Evolutionary conservation across 768 basidiomycete species (phyloP).

Genomic region (Rubroboletus pulcherrimus): DNA sequence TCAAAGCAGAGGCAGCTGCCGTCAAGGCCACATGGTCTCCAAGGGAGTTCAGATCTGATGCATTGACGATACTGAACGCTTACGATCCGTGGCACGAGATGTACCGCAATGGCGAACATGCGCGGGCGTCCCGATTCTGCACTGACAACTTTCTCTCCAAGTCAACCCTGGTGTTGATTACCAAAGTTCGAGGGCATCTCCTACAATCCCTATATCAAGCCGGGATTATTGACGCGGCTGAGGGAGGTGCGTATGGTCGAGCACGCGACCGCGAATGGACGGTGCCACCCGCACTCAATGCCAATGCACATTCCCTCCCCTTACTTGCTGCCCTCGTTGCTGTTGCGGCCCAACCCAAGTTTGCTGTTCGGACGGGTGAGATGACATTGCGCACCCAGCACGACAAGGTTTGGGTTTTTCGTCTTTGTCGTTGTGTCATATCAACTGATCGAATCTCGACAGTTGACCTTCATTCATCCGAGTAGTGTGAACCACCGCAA

Average conservation of each 20-base stretch:
- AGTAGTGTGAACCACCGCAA: slow-evolving; percentile 82
- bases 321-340: slow-evolving; percentile 81
- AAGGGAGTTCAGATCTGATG: slow-evolving; percentile 78
- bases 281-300: slow-evolving; percentile 67
- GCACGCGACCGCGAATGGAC: slow-evolving; percentile 33
- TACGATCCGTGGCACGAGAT: slow-evolving; percentile 79
- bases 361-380: slow-evolving; percentile 72
- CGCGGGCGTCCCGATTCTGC: slow-evolving; percentile 70
- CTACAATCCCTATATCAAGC: slow-evolving; percentile 72
- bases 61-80: slow-evolving; percentile 72
- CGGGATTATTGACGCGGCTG: slow-evolving; percentile 80
- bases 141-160: slow-evolving; percentile 84
- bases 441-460: slow-evolving; percentile 8
- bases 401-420: slow-evolving; percentile 63
- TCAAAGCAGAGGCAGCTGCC: slow-evolving; percentile 65
- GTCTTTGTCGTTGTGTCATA: slow-evolving; percentile 1
- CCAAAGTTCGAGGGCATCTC: slow-evolving; percentile 76
- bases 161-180: slow-evolving; percentile 76
- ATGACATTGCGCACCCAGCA: slow-evolving; percentile 67
- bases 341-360: slow-evolving; percentile 85
- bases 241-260: slow-evolving; percentile 46
- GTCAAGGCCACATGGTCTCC: slow-evolving; percentile 79
- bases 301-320: slow-evolving; percentile 69
- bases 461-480: slow-evolving; percentile 80
- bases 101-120: slow-evolving; percentile 63